Evolutionary conservation across 768 basidiomycete genomes (phyloP), one percentile per base, ranked within the genome.

Genomic region (Mycena sanguinolenta): DNA sequence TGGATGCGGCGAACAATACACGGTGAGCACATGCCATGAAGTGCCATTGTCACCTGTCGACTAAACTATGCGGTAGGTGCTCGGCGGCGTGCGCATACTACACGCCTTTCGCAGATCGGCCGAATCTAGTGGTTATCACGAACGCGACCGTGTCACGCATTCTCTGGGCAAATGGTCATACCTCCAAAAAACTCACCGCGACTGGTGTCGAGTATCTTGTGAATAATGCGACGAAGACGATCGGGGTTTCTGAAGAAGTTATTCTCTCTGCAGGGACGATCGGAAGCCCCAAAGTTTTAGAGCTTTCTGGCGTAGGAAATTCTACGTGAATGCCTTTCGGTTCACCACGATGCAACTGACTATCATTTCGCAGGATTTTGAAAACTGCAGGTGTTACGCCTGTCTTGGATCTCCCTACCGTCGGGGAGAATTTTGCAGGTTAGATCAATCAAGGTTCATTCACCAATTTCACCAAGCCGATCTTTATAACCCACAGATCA

Each of bases 51-150:
- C 5, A 12, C 10, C n/a, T 23, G 14, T 23, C 21, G 25, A n/a
- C n/a, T 57, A 46, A 25, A 52, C 14, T 4, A n/a, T 1, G 14
- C 2, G 5, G 17, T 14, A 77, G 73, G 21, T 81, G 80, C 63
- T 80, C 80, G 5, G 74, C 81, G 0, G 77, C 73, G 1, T 79
- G 81, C 61, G 81, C 77, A 0, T 82, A 79, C 65, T 78, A 76
- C 61, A 77, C 79, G 0, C 78, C 81, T 0, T 80, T 79, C 62
- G 44, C 67, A 1, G 58, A 69, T 13, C 58, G 77, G 21, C 70
- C 84, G n/a, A 92, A 92, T 74, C 82, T 91, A 46, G 82, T 82
- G 53, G 85, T 92, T 52, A 80, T 91, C 39, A 84, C 87, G 9
- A 87, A 87, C 69, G 83, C 86, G 17, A 88, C 86, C 19, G 90